Conservation (phyloP, 2,329 filamentous ascomycete species). For the Talaromyces atroroseus region DNA sequence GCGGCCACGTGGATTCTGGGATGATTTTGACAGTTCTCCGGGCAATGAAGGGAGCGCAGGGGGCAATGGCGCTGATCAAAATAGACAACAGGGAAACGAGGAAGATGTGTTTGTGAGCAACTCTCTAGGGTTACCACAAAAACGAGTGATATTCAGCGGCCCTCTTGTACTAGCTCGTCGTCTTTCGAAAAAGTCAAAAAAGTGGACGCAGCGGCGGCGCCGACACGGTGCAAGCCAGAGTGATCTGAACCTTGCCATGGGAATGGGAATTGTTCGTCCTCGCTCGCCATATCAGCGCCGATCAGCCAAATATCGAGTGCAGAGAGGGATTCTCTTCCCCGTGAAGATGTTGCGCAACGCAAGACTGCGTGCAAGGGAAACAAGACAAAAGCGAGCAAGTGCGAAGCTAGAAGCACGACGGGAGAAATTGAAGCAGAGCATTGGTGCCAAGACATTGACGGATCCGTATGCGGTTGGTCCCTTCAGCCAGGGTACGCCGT, state of each 20-base stretch:
- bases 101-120: slow-evolving; percentile 50
- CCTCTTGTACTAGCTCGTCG: slow-evolving; percentile 31
- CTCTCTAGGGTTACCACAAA: slow-evolving; percentile 51
- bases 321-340: slow-evolving; percentile 44
- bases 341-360: slow-evolving; percentile 48
- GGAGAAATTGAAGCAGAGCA: slow-evolving; percentile 50
- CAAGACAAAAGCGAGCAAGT: slow-evolving; percentile 40
- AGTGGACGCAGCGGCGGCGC: slow-evolving; percentile 24
- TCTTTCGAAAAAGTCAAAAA: slow-evolving; percentile 17
- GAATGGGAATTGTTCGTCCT: slow-evolving; percentile 21
- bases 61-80: slow-evolving; percentile 17
- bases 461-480: slow-evolving; percentile 20
- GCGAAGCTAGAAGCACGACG: slow-evolving; percentile 48
- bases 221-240: slow-evolving; percentile 26
- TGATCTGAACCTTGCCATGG: slow-evolving; percentile 13
- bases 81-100: slow-evolving; percentile 22
- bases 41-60: slow-evolving; percentile 22
- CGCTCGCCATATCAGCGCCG: slow-evolving; percentile 28
- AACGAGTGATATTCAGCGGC: slow-evolving; percentile 40
- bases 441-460: slow-evolving; percentile 42
- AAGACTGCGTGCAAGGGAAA: slow-evolving; percentile 42
- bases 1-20: slow-evolving; percentile 60
- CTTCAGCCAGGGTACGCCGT: slow-evolving; percentile 11
- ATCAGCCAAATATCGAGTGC: slow-evolving; percentile 32
- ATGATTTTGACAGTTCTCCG: slow-evolving; percentile 44